A percentile compares a stretch with the other conserved stretches of the same genome.
Evolutionary conservation across 768 basidiomycete genomes (phyloP).

Genomic region (Hericium rajendrae): DNA sequence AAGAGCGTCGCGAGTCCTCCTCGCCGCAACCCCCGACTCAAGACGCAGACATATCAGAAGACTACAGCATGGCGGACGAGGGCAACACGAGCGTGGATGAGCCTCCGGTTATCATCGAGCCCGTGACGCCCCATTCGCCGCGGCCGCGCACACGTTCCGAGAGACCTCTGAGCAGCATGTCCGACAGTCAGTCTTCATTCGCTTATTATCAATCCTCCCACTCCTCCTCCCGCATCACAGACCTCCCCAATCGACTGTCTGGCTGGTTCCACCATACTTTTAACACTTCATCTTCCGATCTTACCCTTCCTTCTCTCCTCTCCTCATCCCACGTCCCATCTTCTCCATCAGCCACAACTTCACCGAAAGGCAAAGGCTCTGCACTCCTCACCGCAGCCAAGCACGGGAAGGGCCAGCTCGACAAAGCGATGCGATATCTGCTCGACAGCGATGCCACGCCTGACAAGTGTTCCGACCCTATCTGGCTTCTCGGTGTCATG

Average conservation of each 20-base stretch:
- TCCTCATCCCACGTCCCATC: conserved; percentile 28
- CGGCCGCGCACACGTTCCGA: conserved; percentile 47
- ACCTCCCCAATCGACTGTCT: conserved; percentile 66
- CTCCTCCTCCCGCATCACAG: conserved; percentile 47
- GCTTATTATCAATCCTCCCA: conserved; percentile 37
- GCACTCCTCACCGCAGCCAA: conserved; percentile 63
- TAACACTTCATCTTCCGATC: conserved; percentile 59
- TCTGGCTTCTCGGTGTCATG: conserved; percentile 83
- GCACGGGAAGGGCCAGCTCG: conserved; percentile 66
- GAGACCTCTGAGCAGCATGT: conserved; percentile 39
- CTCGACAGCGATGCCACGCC: conserved; percentile 83
- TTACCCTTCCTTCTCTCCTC: conserved; percentile 55
- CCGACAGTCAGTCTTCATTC: conserved; percentile 27
- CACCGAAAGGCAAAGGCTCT: conserved; percentile 36
- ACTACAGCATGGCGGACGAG: conserved; percentile 25
- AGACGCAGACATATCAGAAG: conserved; percentile 21
- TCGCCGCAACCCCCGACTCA: conserved; percentile 9
- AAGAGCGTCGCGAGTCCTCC: conserved; percentile 14
- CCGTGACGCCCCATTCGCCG: conserved; percentile 39
- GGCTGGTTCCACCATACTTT: conserved; percentile 81
- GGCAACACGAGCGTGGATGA: conserved; percentile 32
- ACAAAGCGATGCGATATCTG: conserved; percentile 83
- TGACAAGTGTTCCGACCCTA: conserved; percentile 72
- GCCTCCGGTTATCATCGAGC: conserved; percentile 62
- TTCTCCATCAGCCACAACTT: conserved; percentile 16